Evolutionary conservation across 495 filamentous ascomycete genomes (phyloP), one percentile per base, ranked within the genome.

Genomic region (Cryomyces minteri): DNA sequence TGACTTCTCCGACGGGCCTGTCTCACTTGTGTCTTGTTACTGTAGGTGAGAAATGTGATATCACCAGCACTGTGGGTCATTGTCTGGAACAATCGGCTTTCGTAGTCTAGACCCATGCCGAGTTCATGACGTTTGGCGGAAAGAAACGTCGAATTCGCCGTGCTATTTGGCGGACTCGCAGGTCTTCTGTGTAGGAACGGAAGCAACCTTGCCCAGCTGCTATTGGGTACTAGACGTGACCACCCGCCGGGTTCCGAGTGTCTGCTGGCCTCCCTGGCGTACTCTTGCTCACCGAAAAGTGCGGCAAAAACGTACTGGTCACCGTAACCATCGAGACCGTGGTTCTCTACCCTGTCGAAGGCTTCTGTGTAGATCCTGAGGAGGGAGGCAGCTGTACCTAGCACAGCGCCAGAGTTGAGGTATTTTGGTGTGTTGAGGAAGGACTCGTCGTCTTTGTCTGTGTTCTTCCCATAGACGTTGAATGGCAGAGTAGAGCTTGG

Each of bases 101-200:
- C 64, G 52, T 69, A 77, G 51, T 78, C 74, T 1, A 77, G 61
- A 1, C 67, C 69, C 9, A 78, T 73, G 30, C 70, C 72, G 43
- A 65, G 76, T 47, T 78, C 74, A 48, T 46, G 37, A 11, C 41
- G 41, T 18, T 45, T 45, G 12, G 43, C 43, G 5, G 1, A 1
- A 10, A 10, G 9, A 38, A 38, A 1, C 3, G 34, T 38, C 9
- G 12, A 10, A 38, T 38, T 14, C 12, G 34, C 34, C 9, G 34
- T 14, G 18, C 18, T 25, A 25, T 25, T 25, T 25, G 18, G 2
- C 2, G 18, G 18, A 25, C 18, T 25, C 18, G 18, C 18, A 25
- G 18, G 18, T 25, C 18, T 2, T 25, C 18, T 25, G 18, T 25
- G 18, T 25, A 25, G 18, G 18, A 25, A 25, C 18, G 18, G 18